A percentile compares a stretch with the other conserved stretches of the same genome.
phyloP scores from a whole-genome alignment of 345 rosid species.

The Bretschneidera sinensis region DNA sequence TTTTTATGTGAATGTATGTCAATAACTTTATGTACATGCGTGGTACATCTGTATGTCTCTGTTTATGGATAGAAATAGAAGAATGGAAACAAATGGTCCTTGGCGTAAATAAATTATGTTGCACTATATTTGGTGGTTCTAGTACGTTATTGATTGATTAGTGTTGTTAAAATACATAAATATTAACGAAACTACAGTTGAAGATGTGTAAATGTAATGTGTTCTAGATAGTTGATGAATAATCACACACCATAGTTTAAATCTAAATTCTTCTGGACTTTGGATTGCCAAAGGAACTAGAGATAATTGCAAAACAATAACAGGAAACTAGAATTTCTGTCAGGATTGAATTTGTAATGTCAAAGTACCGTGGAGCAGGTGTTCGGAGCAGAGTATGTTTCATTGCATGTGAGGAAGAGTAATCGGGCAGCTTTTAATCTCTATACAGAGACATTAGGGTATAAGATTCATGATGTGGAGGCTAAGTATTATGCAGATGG shows the following conservation, averaged over 20 bases:
- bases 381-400: conserved; percentile 88
- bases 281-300: not conserved
- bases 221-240: no score
- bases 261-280: not conserved
- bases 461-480: conserved; percentile 87
- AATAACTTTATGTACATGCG: no score
- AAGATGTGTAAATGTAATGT: not conserved
- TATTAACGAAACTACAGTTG: not conserved
- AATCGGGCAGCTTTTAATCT: conserved; percentile 93
- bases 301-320: no score
- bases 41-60: no score
- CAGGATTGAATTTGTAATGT: no score
- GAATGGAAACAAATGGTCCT: no score
- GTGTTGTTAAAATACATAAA: no score
- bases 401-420: conserved; percentile 92
- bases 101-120: no score
- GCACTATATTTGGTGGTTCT: not conserved
- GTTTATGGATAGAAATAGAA: no score
- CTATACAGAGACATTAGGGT: conserved; percentile 79
- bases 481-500: conserved; percentile 99
- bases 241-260: not conserved
- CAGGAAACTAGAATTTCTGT: no score
- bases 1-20: no score
- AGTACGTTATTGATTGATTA: not conserved
- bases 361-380: conserved; percentile 39